These are phyloP conservation scores for Hericium alpestre DNA, from an alignment of 768 basidiomycete species.

Conservation along the genomic window DNA sequence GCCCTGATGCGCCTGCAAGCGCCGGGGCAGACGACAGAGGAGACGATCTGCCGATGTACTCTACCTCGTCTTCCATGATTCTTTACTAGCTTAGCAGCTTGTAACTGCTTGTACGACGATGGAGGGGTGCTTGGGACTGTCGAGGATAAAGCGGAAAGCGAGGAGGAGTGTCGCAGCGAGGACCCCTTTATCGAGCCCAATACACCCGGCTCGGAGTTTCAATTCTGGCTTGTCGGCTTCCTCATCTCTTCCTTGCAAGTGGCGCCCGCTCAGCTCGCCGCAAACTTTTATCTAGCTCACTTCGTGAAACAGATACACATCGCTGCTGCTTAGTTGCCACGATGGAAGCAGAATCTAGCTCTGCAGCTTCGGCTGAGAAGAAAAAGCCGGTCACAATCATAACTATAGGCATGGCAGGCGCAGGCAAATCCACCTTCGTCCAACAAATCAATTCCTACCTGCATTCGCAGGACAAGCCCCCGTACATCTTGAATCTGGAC, in stretches of 20 bases:
- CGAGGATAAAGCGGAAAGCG: not conserved
- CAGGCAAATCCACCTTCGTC: constrained; percentile 96
- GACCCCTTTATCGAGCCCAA: not conserved
- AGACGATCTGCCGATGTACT: not conserved
- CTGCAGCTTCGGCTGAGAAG: constrained; percentile 8
- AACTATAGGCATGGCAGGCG: constrained; percentile 93
- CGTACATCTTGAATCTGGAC: constrained; percentile 96
- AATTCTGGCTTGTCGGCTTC: not conserved
- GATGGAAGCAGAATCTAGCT: not conserved
- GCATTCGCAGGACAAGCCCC: constrained; percentile 60
- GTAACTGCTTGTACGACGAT: not conserved
- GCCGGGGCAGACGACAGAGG: not conserved
- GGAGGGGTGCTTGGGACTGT: not conserved
- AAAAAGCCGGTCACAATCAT: constrained; percentile 76
- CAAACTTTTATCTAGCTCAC: not conserved
- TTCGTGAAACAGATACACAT: not conserved
- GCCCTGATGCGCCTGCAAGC: not conserved
- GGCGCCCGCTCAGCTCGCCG: not conserved
- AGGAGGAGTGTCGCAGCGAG: not conserved
- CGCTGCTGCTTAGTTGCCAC: not conserved
- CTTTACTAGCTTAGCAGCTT: not conserved
- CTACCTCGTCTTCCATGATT: not conserved
- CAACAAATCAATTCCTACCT: constrained; percentile 90
- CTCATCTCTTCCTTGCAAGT: not conserved
- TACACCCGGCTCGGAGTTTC: not conserved